Conservation (phyloP, 371 early-diverging fungal genomes). For the Lichtheimia corymbifera region DNA sequence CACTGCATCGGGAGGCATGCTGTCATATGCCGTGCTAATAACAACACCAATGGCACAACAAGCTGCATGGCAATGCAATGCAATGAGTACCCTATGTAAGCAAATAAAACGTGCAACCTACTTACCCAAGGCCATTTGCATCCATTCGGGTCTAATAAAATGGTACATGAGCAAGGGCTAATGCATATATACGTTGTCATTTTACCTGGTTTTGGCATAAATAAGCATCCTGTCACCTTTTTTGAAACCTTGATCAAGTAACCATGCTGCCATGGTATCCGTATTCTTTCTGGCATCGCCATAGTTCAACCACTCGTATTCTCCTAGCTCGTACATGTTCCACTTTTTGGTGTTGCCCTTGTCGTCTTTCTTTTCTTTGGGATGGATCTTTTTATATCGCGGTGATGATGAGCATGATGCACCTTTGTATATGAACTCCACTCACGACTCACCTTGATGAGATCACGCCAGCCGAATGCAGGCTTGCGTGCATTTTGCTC, state of each 20-base stretch:
- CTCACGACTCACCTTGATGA: slow-evolving; percentile 47
- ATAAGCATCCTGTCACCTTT: slow-evolving; percentile 56
- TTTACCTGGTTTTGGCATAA: slow-evolving; percentile 62
- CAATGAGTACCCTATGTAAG: not conserved
- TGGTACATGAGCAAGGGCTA: not conserved
- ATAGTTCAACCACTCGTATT: slow-evolving; percentile 54
- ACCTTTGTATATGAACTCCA: not conserved
- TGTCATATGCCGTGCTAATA: slow-evolving; percentile 89
- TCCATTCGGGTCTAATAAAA: slow-evolving; percentile 50
- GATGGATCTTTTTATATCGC: slow-evolving; percentile 52
- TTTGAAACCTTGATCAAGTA: slow-evolving; percentile 41
- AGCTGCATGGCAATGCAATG: slow-evolving; percentile 40
- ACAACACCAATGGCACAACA: slow-evolving; percentile 69
- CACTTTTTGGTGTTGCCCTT: slow-evolving; percentile 52
- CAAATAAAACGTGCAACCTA: not conserved
- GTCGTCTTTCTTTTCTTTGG: slow-evolving; percentile 28
- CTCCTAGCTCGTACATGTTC: slow-evolving; percentile 56
- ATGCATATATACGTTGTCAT: not conserved
- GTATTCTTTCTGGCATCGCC: slow-evolving; percentile 38
- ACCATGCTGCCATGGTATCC: slow-evolving; percentile 37
- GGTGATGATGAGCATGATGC: not conserved
- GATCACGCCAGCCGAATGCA: slow-evolving; percentile 49
- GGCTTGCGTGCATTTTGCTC: slow-evolving; percentile 39
- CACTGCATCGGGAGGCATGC: slow-evolving; percentile 84
- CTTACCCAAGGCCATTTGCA: slow-evolving; percentile 55